Percentiles rank a stretch among this genome's conserved stretches.
phyloP scores from a whole-genome alignment of 495 filamentous ascomycete genomes.

The Rusavskia elegans region DNA sequence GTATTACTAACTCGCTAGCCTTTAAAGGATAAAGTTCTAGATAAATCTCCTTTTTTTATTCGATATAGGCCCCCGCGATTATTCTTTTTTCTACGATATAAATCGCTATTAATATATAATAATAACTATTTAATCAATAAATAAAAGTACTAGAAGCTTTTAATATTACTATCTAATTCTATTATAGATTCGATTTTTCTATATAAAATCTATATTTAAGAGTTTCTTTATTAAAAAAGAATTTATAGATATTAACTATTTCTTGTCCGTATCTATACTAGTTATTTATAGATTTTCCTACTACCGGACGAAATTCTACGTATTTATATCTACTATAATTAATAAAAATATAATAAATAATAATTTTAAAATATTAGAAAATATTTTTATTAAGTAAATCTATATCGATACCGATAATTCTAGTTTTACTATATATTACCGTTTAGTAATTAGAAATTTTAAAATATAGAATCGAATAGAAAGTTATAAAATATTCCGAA shows the following conservation, averaged over 20 bases:
- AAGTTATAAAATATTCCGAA: slow-evolving; percentile 1
- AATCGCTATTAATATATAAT: neutral
- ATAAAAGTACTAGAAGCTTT: neutral
- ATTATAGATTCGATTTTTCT: neutral
- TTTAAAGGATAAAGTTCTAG: neutral
- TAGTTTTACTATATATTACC: neutral
- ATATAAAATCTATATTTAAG: neutral
- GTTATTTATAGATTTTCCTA: neutral
- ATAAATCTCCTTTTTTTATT: neutral
- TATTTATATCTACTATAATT: neutral
- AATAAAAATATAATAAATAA: slow-evolving; percentile 1
- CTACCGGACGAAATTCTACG: neutral
- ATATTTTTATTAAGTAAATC: neutral
- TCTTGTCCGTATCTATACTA: neutral
- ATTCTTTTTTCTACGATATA: too few species aligned
- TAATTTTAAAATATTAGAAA: neutral
- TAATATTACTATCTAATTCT: neutral
- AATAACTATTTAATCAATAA: neutral
- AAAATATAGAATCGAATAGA: neutral
- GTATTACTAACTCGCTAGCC: neutral
- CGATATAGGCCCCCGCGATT: neutral
- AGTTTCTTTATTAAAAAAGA: neutral
- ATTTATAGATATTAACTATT: neutral
- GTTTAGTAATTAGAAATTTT: neutral
- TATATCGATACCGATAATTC: neutral